Evolutionary conservation across 2,329 filamentous ascomycete genomes (phyloP).

Genomic region (Sporothrix curviconia): DNA sequence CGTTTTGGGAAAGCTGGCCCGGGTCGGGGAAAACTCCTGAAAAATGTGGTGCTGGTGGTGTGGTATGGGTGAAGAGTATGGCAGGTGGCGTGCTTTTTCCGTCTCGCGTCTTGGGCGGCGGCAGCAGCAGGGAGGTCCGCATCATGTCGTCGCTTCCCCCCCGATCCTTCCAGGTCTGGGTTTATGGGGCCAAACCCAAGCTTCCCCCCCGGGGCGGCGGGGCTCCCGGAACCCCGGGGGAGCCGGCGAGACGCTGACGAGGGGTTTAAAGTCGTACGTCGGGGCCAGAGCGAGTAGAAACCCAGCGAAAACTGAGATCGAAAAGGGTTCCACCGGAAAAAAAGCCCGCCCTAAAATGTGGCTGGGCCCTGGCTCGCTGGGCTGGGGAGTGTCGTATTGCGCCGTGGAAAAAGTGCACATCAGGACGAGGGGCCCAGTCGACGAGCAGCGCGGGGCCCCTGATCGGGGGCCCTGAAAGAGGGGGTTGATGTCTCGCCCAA

Average conservation of each 20-base stretch:
- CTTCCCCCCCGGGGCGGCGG: conserved; percentile 28
- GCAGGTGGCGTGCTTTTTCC: neutral
- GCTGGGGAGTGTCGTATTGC: conserved; percentile 61
- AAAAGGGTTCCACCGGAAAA: conserved; percentile 78
- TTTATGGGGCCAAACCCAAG: conserved; percentile 43
- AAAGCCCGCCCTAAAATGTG: conserved; percentile 75
- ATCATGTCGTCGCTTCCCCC: conserved; percentile 38
- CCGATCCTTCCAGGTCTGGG: conserved; percentile 42
- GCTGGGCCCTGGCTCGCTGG: conserved; percentile 60
- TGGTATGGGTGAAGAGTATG: conserved; percentile 9
- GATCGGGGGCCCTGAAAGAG: conserved; percentile 74
- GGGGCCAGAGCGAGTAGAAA: conserved; percentile 58
- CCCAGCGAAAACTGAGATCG: too few relatives aligned
- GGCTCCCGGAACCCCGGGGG: conserved; percentile 43
- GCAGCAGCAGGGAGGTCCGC: conserved; percentile 50
- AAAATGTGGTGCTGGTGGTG: neutral
- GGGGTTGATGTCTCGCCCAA: conserved; percentile 64
- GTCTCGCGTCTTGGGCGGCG: conserved; percentile 23
- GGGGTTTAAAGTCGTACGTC: conserved; percentile 58
- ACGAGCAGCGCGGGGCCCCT: conserved; percentile 72
- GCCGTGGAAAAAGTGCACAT: conserved; percentile 65
- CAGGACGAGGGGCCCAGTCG: conserved; percentile 70
- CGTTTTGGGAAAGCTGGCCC: conserved; percentile 30
- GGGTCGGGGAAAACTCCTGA: conserved; percentile 14
- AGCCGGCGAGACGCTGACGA: conserved; percentile 66